These are phyloP conservation scores for Yarrowia keelungensis DNA, from an alignment of 805 yeast species.

Conservation along the genomic window DNA sequence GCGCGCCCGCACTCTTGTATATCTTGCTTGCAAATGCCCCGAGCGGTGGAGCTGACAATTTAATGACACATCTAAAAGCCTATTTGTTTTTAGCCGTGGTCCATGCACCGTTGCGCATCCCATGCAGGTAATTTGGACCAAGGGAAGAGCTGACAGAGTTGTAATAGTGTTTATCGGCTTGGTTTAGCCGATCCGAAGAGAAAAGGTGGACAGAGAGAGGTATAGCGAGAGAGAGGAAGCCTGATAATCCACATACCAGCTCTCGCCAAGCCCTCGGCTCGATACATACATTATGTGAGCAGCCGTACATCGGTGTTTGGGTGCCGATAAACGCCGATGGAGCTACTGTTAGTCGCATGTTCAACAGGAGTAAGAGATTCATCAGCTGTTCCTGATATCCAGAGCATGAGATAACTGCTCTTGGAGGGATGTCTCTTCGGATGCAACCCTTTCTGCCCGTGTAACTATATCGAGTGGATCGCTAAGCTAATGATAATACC, in stretches of 20 bases:
- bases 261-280: neutral
- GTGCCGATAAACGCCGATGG: too few relatives aligned
- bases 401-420: too few relatives aligned
- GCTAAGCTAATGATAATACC: too few relatives aligned
- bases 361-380: too few relatives aligned
- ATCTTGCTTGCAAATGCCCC: constrained; percentile 19
- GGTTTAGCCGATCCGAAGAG: constrained; percentile 20
- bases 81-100: constrained; percentile 11
- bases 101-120: constrained; percentile 19
- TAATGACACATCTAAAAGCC: constrained; percentile 12
- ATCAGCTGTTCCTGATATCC: too few relatives aligned
- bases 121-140: neutral
- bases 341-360: too few relatives aligned
- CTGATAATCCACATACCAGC: too few relatives aligned
- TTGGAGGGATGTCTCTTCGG: too few relatives aligned
- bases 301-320: too few relatives aligned
- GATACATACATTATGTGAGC: too few relatives aligned
- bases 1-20: constrained; percentile 2
- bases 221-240: neutral
- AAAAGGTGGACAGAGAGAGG: neutral
- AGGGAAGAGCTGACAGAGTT: neutral
- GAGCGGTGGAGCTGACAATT: constrained; percentile 24
- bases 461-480: too few relatives aligned
- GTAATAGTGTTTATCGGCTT: constrained; percentile 22
- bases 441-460: too few relatives aligned